Percentiles rank a stretch among this genome's conserved stretches.
phyloP scores from a whole-genome alignment of 805 yeast genomes.

The Wickerhamomyces pijperi region DNA sequence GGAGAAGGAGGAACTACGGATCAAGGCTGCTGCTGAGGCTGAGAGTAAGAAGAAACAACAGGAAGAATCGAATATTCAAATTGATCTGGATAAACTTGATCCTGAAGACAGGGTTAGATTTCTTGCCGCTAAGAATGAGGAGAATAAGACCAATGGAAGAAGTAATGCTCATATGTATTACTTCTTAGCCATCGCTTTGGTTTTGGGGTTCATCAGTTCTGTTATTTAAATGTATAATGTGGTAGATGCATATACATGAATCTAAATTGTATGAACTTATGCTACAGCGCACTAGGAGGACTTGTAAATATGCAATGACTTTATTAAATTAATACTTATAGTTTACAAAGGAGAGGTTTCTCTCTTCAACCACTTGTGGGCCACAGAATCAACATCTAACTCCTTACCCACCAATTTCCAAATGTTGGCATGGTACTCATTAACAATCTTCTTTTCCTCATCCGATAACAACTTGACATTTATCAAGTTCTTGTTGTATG shows the following conservation, averaged over 20 bases:
- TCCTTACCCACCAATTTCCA: constrained; percentile 39
- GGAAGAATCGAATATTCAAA: no score
- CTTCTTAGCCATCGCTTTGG: constrained; percentile 23
- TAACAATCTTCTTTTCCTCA: constrained; percentile 60
- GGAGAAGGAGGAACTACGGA: constrained; percentile 7
- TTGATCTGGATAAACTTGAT: constrained; percentile 25
- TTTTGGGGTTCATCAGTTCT: constrained; percentile 14
- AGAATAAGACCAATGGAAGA: neutral
- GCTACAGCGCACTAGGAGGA: no score
- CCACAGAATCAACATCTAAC: constrained; percentile 46
- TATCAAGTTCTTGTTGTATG: constrained; percentile 71
- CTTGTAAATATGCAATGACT: no score
- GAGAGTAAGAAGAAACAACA: neutral
- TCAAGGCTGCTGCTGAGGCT: constrained; percentile 19
- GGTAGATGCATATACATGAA: no score
- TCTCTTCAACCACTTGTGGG: constrained; percentile 58
- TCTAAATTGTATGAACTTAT: no score
- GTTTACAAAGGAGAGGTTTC: constrained; percentile 27
- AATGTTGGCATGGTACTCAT: constrained; percentile 50
- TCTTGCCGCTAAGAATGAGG: constrained; percentile 9
- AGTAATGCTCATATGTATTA: constrained; percentile 16
- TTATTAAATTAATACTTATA: no score
- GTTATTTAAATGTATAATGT: constrained; percentile 4
- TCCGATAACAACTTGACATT: constrained; percentile 41
- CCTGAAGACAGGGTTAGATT: constrained; percentile 63